phyloP scores from a whole-genome alignment of 345 rosid species.

The Salix dunnii region DNA sequence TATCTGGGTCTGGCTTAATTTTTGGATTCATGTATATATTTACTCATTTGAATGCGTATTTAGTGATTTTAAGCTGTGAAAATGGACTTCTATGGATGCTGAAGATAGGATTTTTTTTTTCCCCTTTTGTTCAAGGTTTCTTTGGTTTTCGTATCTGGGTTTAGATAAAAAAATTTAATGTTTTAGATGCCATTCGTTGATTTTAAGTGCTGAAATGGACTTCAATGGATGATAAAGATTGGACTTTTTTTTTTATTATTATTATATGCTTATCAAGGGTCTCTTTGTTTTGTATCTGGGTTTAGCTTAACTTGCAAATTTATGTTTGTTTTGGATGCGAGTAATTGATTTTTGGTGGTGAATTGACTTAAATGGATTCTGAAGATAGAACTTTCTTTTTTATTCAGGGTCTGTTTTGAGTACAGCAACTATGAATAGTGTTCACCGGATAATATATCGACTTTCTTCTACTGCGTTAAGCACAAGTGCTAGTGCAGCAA shows the following conservation, averaged over 20 bases:
- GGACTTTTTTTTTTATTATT: neutral
- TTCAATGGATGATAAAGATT: neutral
- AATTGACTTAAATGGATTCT: neutral
- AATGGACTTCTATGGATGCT: neutral
- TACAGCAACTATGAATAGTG: slow-evolving; percentile 32
- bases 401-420: neutral
- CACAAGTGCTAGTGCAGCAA: slow-evolving; percentile 22
- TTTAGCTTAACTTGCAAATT: neutral
- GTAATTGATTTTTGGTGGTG: neutral
- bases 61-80: neutral
- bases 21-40: neutral
- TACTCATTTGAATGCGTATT: neutral
- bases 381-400: neutral
- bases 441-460: slow-evolving; percentile 41
- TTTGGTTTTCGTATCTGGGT: neutral
- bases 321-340: neutral
- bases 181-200: neutral
- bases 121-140: neutral
- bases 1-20: neutral
- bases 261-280: neutral
- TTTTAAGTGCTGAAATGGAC: neutral
- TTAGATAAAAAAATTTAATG: neutral
- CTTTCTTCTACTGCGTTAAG: slow-evolving; percentile 36
- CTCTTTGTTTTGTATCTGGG: neutral
- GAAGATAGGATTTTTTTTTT: neutral